Evolutionary conservation across 139 green algal genomes (phyloP).

Genomic region (Chlorella sorokiniana): DNA sequence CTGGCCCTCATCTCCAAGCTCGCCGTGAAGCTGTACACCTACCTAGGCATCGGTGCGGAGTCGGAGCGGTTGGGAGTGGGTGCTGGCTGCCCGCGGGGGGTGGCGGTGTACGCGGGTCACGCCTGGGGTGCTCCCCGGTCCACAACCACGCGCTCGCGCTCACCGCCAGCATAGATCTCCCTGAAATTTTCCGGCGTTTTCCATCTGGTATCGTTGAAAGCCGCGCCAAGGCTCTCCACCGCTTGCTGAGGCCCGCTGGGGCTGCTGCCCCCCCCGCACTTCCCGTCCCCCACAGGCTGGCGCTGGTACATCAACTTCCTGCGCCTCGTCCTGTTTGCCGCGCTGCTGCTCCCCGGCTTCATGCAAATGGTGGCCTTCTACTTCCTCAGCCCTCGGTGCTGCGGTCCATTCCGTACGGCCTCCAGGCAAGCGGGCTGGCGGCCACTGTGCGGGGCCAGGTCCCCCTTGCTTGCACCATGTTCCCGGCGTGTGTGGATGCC

Average conservation of each 20-base stretch:
- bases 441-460: no score
- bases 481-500: no score
- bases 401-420: conserved; percentile 77
- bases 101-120: not conserved
- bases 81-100: not conserved
- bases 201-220: no score
- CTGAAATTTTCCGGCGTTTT: no score
- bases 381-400: conserved; percentile 69
- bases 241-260: no score
- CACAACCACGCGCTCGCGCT: no score
- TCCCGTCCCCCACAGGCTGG: not conserved
- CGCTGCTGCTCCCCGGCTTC: conserved; percentile 67
- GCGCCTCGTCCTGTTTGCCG: conserved; percentile 56
- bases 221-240: no score
- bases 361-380: conserved; percentile 76
- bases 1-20: conserved; percentile 30
- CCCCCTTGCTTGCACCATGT: no score
- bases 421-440: conserved; percentile 46
- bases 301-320: conserved; percentile 54
- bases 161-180: no score
- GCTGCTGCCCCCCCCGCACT: not conserved
- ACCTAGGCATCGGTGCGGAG: conserved; percentile 27
- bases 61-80: not conserved
- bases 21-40: conserved; percentile 36
- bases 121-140: no score